These are phyloP conservation scores for Trichoderma sp. DNA, from an alignment of 2,329 filamentous ascomycete species.

Conservation along the genomic window DNA sequence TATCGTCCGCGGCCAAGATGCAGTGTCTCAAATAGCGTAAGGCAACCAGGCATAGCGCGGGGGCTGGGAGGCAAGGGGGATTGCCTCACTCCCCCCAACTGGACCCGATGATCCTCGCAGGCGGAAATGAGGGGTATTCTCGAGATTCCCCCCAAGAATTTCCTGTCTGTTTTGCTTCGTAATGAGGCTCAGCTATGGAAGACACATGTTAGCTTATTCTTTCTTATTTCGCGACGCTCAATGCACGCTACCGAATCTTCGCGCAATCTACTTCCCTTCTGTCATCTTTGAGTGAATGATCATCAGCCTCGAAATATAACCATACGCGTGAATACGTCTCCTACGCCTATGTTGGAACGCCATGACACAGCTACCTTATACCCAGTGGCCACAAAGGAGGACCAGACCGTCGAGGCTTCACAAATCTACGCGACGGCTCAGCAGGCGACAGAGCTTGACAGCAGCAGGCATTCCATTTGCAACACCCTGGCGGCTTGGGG, in stretches of 20 bases:
- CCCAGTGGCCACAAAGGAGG: background rate
- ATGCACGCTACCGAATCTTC: background rate
- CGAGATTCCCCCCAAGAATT: background rate
- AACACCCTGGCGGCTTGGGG: slow-evolving; percentile 13
- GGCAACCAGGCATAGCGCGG: slow-evolving; percentile 7
- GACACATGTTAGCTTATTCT: background rate
- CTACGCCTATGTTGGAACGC: slow-evolving; percentile 8
- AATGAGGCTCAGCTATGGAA: background rate
- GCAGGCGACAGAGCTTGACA: background rate
- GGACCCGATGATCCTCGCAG: background rate
- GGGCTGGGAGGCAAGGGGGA: slow-evolving; percentile 3
- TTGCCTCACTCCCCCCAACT: background rate
- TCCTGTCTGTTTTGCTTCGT: background rate
- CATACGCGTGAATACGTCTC: background rate
- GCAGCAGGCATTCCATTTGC: background rate
- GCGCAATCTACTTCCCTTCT: background rate
- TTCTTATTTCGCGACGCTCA: background rate
- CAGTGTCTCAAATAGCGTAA: background rate
- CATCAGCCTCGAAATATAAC: background rate
- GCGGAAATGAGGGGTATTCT: slow-evolving; percentile 10
- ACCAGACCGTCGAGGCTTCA: background rate
- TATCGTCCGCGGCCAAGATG: background rate
- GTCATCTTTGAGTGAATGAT: background rate
- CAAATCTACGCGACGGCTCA: background rate
- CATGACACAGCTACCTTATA: background rate